Base-by-base conservation (phyloP, 2,329 filamentous ascomycete species). In the Tolypocladium tropicale region DNA sequence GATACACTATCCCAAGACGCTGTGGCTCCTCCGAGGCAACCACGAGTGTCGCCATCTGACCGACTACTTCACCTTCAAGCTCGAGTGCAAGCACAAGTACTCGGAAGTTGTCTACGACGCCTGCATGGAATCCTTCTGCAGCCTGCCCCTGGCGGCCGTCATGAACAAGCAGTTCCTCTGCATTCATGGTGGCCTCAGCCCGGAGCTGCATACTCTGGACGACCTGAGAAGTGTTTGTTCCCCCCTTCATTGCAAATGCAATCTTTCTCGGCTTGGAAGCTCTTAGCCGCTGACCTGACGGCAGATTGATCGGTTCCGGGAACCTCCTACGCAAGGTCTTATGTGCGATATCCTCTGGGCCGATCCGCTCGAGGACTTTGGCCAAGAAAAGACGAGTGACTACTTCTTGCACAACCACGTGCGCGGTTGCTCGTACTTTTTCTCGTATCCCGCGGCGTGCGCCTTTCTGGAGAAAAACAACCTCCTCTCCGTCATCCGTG, bases 161-260 rank as follows among this genome's bases (percentile, higher is more conserved):
- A 99, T 99, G 94, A 99, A 99, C 83, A 99, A 99, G 80, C 94
- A 99, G 73, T 99, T 99, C 74, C 78, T 99, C 63, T 99, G 94
- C 72, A 97, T 99, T 65, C 94, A 99, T 71, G 94, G 94, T 67
- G 94, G 94, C 60, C 78, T 99, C 64, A 96, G 92, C 71, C 94
- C 94, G 7, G 94, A 99, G 74, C 77, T 99, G 60, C 93, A 97
- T 72, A 96, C 93, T 5, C 79, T 99, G 55, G 94, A 99, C 64
- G 94, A 99, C 67, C 76, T 99, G 64, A 91, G 93, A 78, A 88
- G 79, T 69, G 90, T 94, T 28, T n/a, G 32, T 30, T n/a, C 28
- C 21, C 4, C 6, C 10, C 25, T 3, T 36, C 5, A 11, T 21
- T 4, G 18, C 18, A 5, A 14, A 14, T 14, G 7, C 18, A 11